Conservation (phyloP, 1,284 basidiomycete genomes). For the Thecaphora thlaspeos region DNA sequence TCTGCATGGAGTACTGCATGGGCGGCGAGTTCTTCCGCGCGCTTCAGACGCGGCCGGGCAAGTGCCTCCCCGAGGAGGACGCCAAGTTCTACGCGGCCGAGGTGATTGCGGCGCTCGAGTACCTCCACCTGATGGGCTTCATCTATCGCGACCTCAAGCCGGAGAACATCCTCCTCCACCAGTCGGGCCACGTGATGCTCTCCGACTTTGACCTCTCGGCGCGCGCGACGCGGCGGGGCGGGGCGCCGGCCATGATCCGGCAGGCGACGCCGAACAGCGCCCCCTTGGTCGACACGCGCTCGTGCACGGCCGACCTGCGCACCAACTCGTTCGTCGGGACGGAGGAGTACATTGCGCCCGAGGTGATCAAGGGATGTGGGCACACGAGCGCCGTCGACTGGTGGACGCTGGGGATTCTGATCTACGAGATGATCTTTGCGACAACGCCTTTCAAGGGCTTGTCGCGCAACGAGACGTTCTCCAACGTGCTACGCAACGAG, state of each 20-base stretch:
- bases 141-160: conserved; percentile 99
- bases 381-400: conserved; percentile 99
- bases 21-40: conserved; percentile 99
- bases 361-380: conserved; percentile 95
- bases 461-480: conserved; percentile 91
- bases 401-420: conserved; percentile 98
- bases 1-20: conserved; percentile 76
- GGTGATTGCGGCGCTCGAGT: conserved; percentile 94
- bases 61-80: conserved; percentile 91
- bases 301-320: conserved; percentile 94
- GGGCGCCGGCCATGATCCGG: conserved; percentile 84
- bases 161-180: conserved; percentile 95
- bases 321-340: conserved; percentile 99
- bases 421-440: conserved; percentile 99
- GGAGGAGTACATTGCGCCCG: conserved; percentile 98
- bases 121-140: conserved; percentile 97
- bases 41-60: conserved; percentile 75
- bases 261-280: conserved; percentile 85
- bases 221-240: conserved; percentile 73
- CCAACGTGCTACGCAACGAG: conserved; percentile 84
- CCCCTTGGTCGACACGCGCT: conserved; percentile 91
- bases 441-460: conserved; percentile 98
- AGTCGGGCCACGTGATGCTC: conserved; percentile 99
- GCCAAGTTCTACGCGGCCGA: conserved; percentile 97
- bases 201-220: conserved; percentile 99